A percentile compares a stretch with the other conserved stretches of the same genome.
phyloP scores from a whole-genome alignment of 192 early-diverging fungal genomes.

The Gryganskiella cystojenkinii region DNA sequence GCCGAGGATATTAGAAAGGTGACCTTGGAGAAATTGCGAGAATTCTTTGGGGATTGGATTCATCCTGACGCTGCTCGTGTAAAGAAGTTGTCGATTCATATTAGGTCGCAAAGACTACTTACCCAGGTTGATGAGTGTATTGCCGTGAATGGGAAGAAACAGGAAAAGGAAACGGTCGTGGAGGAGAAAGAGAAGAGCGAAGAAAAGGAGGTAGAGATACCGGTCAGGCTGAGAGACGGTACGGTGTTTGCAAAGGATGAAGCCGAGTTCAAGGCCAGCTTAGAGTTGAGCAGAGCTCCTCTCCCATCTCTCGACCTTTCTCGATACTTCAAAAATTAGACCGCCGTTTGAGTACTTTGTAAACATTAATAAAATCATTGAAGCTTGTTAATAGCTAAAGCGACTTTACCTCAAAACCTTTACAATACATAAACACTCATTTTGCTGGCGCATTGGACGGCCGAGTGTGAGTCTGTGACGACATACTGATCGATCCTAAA shows the following conservation, averaged over 20 bases:
- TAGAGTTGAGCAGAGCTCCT: slow-evolving; percentile 54
- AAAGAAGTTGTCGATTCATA: slow-evolving; percentile 54
- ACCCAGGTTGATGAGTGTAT: not conserved
- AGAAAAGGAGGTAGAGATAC: slow-evolving; percentile 23
- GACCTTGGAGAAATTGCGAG: slow-evolving; percentile 28
- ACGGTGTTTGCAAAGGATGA: slow-evolving; percentile 55
- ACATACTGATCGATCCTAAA: no score
- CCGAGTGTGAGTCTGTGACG: no score
- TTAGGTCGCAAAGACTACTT: slow-evolving; percentile 50
- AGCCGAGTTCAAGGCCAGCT: slow-evolving; percentile 56
- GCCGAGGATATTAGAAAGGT: slow-evolving; percentile 9
- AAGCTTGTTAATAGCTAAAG: no score
- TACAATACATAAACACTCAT: no score
- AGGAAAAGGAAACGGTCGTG: not conserved
- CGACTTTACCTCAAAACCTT: no score
- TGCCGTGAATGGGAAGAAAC: no score
- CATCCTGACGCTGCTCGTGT: not conserved
- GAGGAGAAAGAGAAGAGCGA: slow-evolving; percentile 3
- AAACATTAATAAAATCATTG: no score
- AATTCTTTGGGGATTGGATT: slow-evolving; percentile 17
- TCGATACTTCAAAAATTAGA: slow-evolving; percentile 12
- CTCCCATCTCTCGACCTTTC: slow-evolving; percentile 39
- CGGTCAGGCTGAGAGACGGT: slow-evolving; percentile 35
- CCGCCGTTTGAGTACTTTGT: no score
- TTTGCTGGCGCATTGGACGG: no score